These are phyloP conservation scores for Gossypioides kirkii DNA, from an alignment of 345 rosid species.

Conservation along the genomic window DNA sequence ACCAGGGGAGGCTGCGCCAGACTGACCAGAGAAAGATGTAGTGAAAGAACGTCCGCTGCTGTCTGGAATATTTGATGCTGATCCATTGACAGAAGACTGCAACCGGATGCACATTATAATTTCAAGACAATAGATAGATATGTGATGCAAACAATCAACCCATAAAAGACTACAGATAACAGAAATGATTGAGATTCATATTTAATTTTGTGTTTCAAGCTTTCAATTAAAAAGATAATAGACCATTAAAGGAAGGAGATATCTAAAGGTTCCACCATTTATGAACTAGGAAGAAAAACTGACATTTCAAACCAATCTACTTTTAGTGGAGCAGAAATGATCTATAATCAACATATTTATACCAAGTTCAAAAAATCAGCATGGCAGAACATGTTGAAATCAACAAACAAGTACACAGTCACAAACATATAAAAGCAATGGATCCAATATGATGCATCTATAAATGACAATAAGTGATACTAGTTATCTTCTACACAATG, in stretches of 20 bases:
- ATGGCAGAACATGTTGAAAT: neutral
- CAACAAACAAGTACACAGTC: neutral
- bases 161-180: neutral
- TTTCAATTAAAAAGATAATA: neutral
- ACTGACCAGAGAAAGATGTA: constrained; percentile 85
- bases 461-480: neutral
- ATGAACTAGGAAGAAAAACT: neutral
- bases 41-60: constrained; percentile 67
- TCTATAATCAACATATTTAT: neutral
- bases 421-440: neutral
- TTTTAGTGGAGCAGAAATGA: neutral
- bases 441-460: neutral
- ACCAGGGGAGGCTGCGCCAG: constrained; percentile 85
- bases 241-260: neutral
- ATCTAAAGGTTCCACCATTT: neutral
- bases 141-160: neutral
- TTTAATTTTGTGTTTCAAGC: neutral
- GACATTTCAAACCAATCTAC: neutral
- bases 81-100: constrained; percentile 87
- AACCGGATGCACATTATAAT: constrained; percentile 20
- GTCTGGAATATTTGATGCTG: constrained; percentile 87
- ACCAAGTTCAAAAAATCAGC: neutral
- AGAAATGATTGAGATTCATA: neutral
- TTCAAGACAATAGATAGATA: neutral
- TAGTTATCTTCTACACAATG: neutral